A percentile compares a stretch with the other conserved stretches of the same genome.
Conservation (phyloP, 495 filamentous ascomycete genomes). For the Gamarada debralockiae region DNA sequence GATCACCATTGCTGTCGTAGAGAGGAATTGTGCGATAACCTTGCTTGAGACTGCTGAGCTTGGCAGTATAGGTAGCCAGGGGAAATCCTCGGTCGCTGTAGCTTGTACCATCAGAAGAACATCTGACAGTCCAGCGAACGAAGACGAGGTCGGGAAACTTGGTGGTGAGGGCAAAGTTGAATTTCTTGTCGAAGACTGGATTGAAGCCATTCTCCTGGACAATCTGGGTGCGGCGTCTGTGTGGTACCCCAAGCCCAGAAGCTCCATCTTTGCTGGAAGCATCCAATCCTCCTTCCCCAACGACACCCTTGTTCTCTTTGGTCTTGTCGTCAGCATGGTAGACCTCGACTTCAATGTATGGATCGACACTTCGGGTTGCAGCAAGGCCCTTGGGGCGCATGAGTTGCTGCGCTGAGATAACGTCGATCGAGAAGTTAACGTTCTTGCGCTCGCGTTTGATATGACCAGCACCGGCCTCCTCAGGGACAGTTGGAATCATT, state of each 20-base stretch:
- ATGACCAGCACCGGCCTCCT: conserved; percentile 39
- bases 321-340: conserved; percentile 87
- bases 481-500: conserved; percentile 33
- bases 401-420: conserved; percentile 92
- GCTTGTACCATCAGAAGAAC: conserved; percentile 63
- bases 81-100: conserved; percentile 60
- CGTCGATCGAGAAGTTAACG: conserved; percentile 77
- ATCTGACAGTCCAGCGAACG: conserved; percentile 88
- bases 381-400: conserved; percentile 72
- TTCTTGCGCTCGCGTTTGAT: conserved; percentile 67
- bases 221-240: conserved; percentile 72
- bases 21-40: conserved; percentile 97
- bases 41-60: conserved; percentile 82
- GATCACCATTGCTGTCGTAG: conserved; percentile 82
- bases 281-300: conserved; percentile 66
- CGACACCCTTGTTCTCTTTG: conserved; percentile 45
- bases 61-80: conserved; percentile 86
- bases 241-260: conserved; percentile 70
- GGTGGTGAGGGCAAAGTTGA: conserved; percentile 75
- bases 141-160: conserved; percentile 92
- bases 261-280: conserved; percentile 64
- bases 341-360: conserved; percentile 92
- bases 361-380: conserved; percentile 73
- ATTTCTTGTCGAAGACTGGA: conserved; percentile 69
- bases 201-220: conserved; percentile 88